These are phyloP conservation scores for Karstenula rhodostoma DNA, from an alignment of 2,329 filamentous ascomycete genomes.

Conservation along the genomic window DNA sequence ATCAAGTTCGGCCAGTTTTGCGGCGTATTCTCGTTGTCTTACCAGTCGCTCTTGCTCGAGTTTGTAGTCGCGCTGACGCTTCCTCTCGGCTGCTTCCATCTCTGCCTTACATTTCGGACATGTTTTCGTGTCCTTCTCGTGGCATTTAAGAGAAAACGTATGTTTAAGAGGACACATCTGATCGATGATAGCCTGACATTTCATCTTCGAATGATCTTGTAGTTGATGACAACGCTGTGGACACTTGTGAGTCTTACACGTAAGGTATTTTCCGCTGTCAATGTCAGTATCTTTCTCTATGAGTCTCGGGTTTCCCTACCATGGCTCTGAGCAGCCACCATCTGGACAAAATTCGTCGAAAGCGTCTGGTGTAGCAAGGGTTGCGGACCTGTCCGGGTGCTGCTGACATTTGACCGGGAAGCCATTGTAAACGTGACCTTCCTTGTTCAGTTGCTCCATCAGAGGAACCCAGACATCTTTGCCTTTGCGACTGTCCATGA, in stretches of 20 bases:
- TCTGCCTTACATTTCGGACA: conserved; percentile 65
- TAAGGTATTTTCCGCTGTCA: conserved; percentile 58
- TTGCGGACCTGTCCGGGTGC: conserved; percentile 47
- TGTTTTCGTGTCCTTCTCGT: conserved; percentile 36
- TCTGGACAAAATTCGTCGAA: conserved; percentile 72
- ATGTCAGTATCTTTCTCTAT: conserved; percentile 19
- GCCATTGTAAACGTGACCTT: conserved; percentile 54
- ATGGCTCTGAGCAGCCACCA: conserved; percentile 71
- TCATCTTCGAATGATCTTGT: conserved; percentile 65
- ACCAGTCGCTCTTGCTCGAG: conserved; percentile 60
- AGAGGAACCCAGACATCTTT: conserved; percentile 65
- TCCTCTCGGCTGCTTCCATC: conserved; percentile 55
- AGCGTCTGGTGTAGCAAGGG: conserved; percentile 61
- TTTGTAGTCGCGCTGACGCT: conserved; percentile 57
- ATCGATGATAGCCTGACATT: conserved; percentile 54
- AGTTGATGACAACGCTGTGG: conserved; percentile 68
- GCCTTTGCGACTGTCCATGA: conserved; percentile 67
- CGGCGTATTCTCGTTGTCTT: conserved; percentile 56
- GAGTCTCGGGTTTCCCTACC: conserved; percentile 55
- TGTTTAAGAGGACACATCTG: conserved; percentile 64
- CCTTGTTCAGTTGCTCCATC: conserved; percentile 63
- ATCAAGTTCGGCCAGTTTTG: conserved; percentile 58
- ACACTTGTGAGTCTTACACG: conserved; percentile 68
- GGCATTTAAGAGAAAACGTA: conserved; percentile 58
- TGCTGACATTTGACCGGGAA: conserved; percentile 47